Evolutionary conservation across 2,329 filamentous ascomycete species (phyloP).

Genomic region (Fusarium sp.): DNA sequence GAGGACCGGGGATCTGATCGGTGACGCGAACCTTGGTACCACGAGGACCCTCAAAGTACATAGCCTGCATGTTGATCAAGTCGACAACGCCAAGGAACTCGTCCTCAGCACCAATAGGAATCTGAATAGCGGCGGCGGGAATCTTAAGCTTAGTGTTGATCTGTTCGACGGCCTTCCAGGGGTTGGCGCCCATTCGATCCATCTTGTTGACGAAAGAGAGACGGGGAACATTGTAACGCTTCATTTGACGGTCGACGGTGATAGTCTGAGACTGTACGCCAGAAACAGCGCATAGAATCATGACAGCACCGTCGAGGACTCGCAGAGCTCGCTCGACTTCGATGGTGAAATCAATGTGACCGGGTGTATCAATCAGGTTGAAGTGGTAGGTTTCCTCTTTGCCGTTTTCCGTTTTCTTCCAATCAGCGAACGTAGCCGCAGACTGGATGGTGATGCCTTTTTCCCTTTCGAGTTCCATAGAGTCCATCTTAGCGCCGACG

Average conservation of each 20-base stretch:
- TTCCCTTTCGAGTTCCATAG: slow-evolving; percentile 97
- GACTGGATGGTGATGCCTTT: slow-evolving; percentile 99
- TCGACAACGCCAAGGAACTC: slow-evolving; percentile 94
- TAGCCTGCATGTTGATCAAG: slow-evolving; percentile 88
- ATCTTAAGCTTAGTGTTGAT: slow-evolving; percentile 97
- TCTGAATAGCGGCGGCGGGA: slow-evolving; percentile 90
- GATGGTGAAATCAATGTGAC: slow-evolving; percentile 99
- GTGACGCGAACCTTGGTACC: slow-evolving; percentile 82
- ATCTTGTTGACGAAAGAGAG: slow-evolving; percentile 99
- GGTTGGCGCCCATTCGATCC: slow-evolving; percentile 98
- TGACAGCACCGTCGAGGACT: slow-evolving; percentile 95
- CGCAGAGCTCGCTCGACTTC: slow-evolving; percentile 96
- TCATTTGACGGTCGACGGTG: slow-evolving; percentile 98
- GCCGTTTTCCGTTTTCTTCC: slow-evolving; percentile 86
- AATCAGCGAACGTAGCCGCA: slow-evolving; percentile 97
- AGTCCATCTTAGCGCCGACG: slow-evolving; percentile 99
- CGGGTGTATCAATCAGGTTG: slow-evolving; percentile 98
- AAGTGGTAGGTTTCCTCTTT: slow-evolving; percentile 94
- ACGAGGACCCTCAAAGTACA: slow-evolving; percentile 89
- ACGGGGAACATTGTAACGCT: slow-evolving; percentile 94
- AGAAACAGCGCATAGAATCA: slow-evolving; percentile 98
- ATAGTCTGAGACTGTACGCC: slow-evolving; percentile 98
- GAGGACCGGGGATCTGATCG: slow-evolving; percentile 85
- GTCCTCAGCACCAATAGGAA: slow-evolving; percentile 93
- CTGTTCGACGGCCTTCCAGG: slow-evolving; percentile 96